Base-by-base conservation (phyloP, 2,329 filamentous ascomycete species). In the Cordyceps militaris region DNA sequence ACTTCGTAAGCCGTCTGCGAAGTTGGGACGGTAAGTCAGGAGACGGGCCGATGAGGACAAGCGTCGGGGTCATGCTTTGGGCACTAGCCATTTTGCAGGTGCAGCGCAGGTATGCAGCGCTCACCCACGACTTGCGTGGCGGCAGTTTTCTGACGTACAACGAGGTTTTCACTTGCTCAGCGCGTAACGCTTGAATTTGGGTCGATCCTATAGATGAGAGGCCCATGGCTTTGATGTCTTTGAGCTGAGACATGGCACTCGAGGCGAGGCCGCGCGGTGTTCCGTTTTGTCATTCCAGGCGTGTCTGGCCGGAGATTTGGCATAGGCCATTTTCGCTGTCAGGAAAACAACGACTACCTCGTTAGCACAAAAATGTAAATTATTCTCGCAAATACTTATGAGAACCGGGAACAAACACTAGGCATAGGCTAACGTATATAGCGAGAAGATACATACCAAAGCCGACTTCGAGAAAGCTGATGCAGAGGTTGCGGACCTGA, bases 41-140 rank as follows among this genome's bases (percentile, higher is more conserved):
- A 57, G 14, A 57, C 24, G 13, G 55, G 9, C 46, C 46, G 19
- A 46, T 32, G 23, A 57, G 46, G 16, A 57, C 46, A 3, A 57
- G 36, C n/a, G 34, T 26, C 14, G 38, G 55, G 5, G 55, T 51
- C n/a, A 57, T 38, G 13, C 38, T 47, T 19, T 47, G 21, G 19
- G 52, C 30, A 13, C 34, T 23, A 10, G 16, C 11, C 23, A 43
- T 21, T 34, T n/a, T n/a, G n/a, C 10, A 4, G 14, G 28, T 8
- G 19, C 21, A 3, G n/a, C 24, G 23, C 23, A 24, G 23, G 14
- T 23, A 14, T 14, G 14, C 11, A 10, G 11, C 11, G 28, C 51
- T 36, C 24, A 54, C 51, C 43, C 14, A 56, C 4, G 5, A 44
- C n/a, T 11, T 21, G 42, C 21, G 52, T n/a, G 24, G 23, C 16